These are phyloP conservation scores for Gossypium australe DNA, from an alignment of 345 rosid species.

Conservation along the genomic window DNA sequence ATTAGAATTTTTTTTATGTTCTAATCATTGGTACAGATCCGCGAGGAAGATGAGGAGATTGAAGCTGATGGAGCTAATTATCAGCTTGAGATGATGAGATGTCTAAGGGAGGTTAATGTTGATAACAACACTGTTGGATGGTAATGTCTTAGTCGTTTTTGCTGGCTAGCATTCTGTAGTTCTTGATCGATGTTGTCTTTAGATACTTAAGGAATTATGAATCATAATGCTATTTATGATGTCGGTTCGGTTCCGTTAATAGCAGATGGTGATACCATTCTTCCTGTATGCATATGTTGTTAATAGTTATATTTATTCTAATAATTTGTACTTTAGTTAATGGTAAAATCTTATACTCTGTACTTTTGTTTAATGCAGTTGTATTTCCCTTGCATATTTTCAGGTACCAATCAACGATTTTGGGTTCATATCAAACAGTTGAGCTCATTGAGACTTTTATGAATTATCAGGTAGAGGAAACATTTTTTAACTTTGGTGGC, in stretches of 20 bases:
- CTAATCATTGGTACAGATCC: slow-evolving; percentile 30
- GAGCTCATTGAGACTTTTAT: slow-evolving; percentile 95
- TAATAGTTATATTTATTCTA: not conserved
- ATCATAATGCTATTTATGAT: not conserved
- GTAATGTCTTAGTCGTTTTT: slow-evolving; percentile 28
- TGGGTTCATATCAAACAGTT: slow-evolving; percentile 87
- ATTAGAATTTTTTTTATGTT: not conserved
- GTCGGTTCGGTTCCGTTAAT: not conserved
- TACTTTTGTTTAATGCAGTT: not conserved
- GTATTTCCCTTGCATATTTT: not conserved
- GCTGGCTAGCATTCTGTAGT: not conserved
- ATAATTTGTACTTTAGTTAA: not conserved
- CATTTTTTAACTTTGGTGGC: not conserved
- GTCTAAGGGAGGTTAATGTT: slow-evolving; percentile 94
- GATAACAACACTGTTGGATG: slow-evolving; percentile 99
- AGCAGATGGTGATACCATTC: not conserved
- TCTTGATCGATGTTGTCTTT: not conserved
- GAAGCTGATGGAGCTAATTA: slow-evolving; percentile 99
- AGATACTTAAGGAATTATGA: not conserved
- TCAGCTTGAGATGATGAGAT: slow-evolving; percentile 99
- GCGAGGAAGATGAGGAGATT: slow-evolving; percentile 93
- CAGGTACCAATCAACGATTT: slow-evolving; percentile 96
- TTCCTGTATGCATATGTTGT: not conserved
- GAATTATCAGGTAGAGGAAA: slow-evolving; percentile 81
- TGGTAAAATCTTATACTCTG: not conserved